Conservation (phyloP, 345 rosid species). For the Gossypium thurberi region DNA sequence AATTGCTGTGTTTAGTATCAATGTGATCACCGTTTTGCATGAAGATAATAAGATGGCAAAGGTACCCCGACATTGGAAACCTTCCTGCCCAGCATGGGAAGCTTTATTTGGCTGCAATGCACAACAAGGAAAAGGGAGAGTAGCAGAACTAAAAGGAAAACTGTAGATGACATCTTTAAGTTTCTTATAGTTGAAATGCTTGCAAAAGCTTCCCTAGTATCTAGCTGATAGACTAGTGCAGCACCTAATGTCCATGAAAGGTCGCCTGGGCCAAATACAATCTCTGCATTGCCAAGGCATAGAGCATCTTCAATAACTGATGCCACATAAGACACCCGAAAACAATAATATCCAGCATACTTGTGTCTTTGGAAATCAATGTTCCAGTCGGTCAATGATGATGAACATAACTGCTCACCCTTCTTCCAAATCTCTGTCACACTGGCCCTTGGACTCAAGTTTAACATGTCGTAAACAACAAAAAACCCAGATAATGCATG, state of each 20-base stretch:
- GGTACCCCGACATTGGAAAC: conserved; percentile 18
- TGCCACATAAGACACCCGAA: conserved; percentile 38
- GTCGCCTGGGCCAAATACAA: conserved; percentile 52
- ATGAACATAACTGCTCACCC: conserved; percentile 39
- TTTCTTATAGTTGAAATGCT: conserved; percentile 11
- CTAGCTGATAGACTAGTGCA: conserved; percentile 31
- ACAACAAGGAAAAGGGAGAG: conserved; percentile 28
- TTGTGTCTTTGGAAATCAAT: conserved; percentile 15
- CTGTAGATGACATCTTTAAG: conserved; percentile 24
- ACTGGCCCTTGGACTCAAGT: conserved; percentile 34
- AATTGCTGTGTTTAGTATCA: conserved; percentile 1
- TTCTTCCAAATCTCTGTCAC: conserved; percentile 35
- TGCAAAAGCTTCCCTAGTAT: conserved; percentile 6
- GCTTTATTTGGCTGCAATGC: conserved; percentile 33
- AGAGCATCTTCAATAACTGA: conserved; percentile 39
- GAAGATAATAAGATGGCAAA: conserved; percentile 34
- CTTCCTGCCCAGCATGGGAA: conserved; percentile 42
- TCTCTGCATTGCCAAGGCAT: conserved; percentile 28
- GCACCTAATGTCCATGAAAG: conserved; percentile 64
- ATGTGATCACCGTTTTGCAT: conserved; percentile 30
- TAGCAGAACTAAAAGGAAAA: conserved; percentile 33
- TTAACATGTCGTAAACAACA: conserved; percentile 33
- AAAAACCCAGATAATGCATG: conserved; percentile 59
- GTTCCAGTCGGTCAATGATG: conserved; percentile 22
- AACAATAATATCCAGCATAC: conserved; percentile 34